Conservation (phyloP, 441 rosid species). For the Geranium incanum region DNA sequence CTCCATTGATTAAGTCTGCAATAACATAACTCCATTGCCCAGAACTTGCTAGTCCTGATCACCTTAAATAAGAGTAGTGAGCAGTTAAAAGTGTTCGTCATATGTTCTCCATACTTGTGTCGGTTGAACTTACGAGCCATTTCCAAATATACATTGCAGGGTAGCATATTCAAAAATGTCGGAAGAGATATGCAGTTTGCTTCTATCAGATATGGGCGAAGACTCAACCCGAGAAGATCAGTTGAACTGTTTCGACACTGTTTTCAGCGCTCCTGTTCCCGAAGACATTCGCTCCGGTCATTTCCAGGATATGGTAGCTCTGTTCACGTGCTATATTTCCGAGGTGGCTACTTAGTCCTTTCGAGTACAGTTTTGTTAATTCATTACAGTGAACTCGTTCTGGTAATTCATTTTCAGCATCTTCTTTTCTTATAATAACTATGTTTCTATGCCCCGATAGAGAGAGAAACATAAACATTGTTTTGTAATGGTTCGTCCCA, state of each 20-base stretch:
- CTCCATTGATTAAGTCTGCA: neutral
- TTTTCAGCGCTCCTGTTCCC: slow-evolving; percentile 59
- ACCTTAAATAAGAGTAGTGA: neutral
- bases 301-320: slow-evolving; percentile 84
- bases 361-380: neutral
- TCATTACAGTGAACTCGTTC: neutral
- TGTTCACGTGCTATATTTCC: slow-evolving; percentile 62
- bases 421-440: neutral
- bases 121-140: neutral
- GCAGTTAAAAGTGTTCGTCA: neutral
- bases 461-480: neutral
- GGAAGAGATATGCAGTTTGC: slow-evolving; percentile 60
- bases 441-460: neutral
- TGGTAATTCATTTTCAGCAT: neutral
- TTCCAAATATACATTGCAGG: slow-evolving; percentile 31
- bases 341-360: slow-evolving; percentile 38
- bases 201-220: slow-evolving; percentile 39
- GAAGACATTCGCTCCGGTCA: slow-evolving; percentile 61
- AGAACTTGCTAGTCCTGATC: neutral
- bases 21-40: neutral
- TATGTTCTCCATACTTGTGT: neutral
- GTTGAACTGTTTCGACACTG: slow-evolving; percentile 58
- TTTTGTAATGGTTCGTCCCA: neutral
- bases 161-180: slow-evolving; percentile 81
- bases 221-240: slow-evolving; percentile 54